A percentile compares a stretch with the other conserved stretches of the same genome.
Conservation (phyloP, 202 grass and related monocot species). For the Cymbopogon flexuosus region DNA sequence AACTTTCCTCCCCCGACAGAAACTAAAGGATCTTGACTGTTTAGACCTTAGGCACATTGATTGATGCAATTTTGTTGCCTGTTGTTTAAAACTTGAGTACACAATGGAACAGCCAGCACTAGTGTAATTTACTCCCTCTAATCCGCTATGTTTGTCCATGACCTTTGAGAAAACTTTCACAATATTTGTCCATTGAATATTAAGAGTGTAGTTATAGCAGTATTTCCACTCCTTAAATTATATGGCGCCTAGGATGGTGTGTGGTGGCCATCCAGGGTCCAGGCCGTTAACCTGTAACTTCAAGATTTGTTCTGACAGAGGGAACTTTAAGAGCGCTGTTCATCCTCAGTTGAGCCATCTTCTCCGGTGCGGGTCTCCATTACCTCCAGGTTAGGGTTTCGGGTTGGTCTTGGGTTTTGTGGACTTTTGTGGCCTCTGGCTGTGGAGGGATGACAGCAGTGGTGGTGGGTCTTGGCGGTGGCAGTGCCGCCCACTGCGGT, state of each 20-base stretch:
- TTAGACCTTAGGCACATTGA: slow-evolving; percentile 1
- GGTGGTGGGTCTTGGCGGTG: too few species aligned
- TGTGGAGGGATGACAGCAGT: too few species aligned
- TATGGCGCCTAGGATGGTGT: not conserved
- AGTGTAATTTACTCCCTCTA: slow-evolving; percentile 7
- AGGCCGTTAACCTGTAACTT: not conserved
- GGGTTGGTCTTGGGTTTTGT: too few species aligned
- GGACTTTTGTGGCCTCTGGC: too few species aligned
- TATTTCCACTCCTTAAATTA: not conserved
- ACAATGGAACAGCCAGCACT: not conserved
- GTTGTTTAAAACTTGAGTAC: not conserved
- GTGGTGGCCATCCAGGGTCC: not conserved
- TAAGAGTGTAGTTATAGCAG: not conserved
- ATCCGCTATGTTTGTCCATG: not conserved
- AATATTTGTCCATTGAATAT: not conserved
- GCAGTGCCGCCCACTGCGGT: too few species aligned
- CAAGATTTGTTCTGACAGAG: not conserved
- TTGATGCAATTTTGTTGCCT: slow-evolving; percentile 6
- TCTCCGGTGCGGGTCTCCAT: too few species aligned
- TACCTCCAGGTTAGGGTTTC: too few species aligned
- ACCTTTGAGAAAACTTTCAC: not conserved
- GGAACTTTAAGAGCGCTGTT: too few species aligned
- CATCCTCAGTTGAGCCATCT: too few species aligned
- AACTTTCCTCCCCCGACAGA: not conserved
- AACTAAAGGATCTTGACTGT: slow-evolving; percentile 9